Base-by-base conservation (phyloP, 805 yeast genomes). In the Torulaspora microellipsoides region DNA sequence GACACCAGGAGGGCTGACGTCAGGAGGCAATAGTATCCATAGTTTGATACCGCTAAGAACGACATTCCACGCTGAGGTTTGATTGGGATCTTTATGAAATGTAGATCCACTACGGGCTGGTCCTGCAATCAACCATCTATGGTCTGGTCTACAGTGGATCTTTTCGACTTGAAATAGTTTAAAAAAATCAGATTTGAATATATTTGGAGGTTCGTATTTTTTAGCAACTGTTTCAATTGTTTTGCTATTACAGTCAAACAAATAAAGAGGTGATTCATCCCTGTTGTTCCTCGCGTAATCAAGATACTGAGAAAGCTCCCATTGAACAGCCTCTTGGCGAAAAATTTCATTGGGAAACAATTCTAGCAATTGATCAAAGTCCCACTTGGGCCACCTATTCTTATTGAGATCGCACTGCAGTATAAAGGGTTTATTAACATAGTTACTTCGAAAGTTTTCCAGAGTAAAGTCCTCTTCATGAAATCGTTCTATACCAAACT, bases 21-120 rank as follows among this genome's bases (percentile, higher is more conserved):
- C 69, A 0, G 95, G 93, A 1, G 95, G 95, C 13, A 87, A 70
- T 95, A 89, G 85, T 15, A 89, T 68, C 96, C 96, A 88, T 36
- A 89, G 69, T 61, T 88, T 88, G 41, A 75, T 67, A 1, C 96
- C 96, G 2, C 75, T 68, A 1, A 89, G 62, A 1, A 81, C 79
- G 0, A 90, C 77, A 60, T 89, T 89, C 96, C 96, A 89, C 0
- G 96, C 96, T 40, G 84, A 78, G 0, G 96, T 90, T 35, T 78
- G 77, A 59, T 89, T 89, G 7, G 97, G 97, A 58, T 89, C 97
- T 55, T 90, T 89, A 62, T 89, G 97, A 63, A 88, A 89, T 0
- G 95, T 84, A 1, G 95, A 85, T 0, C 96, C 97, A 7, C 88
- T 80, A 38, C 95, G 65, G 15, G 68, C 70, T 2, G 95, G 89